These are phyloP conservation scores for Pseudogymnoascus sp. DNA, from an alignment of 2,329 filamentous ascomycete genomes.

Conservation along the genomic window DNA sequence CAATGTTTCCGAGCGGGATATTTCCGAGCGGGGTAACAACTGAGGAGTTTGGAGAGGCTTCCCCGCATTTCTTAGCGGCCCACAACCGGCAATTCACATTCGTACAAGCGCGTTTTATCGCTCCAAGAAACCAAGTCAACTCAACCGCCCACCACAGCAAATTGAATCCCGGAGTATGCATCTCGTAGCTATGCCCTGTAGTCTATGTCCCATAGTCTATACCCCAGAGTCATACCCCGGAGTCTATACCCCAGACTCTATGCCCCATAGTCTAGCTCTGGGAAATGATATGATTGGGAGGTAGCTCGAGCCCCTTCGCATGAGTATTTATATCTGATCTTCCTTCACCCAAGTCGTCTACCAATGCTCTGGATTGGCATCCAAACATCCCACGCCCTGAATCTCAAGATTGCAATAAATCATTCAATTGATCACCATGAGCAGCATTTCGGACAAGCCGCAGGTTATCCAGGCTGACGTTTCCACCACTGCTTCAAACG, in stretches of 20 bases:
- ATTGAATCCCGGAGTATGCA: not conserved
- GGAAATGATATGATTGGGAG: not conserved
- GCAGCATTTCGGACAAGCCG: not conserved
- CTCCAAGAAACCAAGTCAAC: not conserved
- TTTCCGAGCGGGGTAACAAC: not conserved
- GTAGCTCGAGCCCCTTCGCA: not conserved
- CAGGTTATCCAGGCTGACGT: not conserved
- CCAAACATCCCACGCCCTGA: not conserved
- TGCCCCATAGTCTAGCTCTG: not conserved
- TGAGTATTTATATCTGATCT: not conserved
- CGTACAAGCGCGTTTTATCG: not conserved
- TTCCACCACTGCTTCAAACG: not conserved
- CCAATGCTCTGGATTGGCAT: not conserved
- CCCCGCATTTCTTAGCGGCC: not conserved
- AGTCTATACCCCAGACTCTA: not conserved
- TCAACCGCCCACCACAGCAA: not conserved
- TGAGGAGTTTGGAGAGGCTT: not conserved
- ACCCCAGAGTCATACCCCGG: not conserved
- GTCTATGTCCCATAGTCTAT: not conserved
- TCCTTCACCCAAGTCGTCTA: not conserved
- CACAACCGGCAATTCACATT: not conserved
- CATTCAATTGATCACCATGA: not conserved
- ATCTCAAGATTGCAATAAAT: not conserved
- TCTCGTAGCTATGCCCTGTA: not conserved
- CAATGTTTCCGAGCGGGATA: not conserved